Evolutionary conservation across 805 yeast genomes (phyloP), one percentile per base, ranked within the genome.

Genomic region (Sugiyamaella lignohabitans): DNA sequence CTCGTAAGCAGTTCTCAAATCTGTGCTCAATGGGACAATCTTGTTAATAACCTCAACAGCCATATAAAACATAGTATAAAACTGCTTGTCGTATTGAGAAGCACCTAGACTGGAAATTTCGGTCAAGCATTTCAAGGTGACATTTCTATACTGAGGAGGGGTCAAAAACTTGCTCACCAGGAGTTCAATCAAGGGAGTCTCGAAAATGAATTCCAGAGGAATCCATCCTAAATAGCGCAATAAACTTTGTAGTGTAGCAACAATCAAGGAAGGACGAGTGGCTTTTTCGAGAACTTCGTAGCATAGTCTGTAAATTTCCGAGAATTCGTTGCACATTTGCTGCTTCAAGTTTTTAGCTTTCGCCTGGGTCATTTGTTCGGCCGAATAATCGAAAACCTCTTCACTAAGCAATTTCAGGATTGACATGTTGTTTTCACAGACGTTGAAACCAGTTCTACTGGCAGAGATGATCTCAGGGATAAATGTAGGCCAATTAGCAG

Each of bases 391-490:
- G 63, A 91, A 93, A 17, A 93, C 94, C 68, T 93, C 99, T 69
- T 93, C 99, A 44, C 94, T 82, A 57, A 93, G 75, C 54, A 93
- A 72, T 59, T 84, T 84, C 63, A 93, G 74, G 50, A 93, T 89
- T 52, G 82, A 80, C 98, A 93, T 91, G 68, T 93, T 93, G 70
- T 93, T 93, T 67, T 93, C 98, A 70, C 98, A 93, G 44, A 93
- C 96, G 59, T 88, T 91, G 65, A 85, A 79, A 19, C 93, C 82
- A 11, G 91, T 79, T 53, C 87, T 78, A 40, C 94, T 82, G 53
- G 95, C 82, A 50, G 75, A 78, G 40, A 91, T 93, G 47, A 93
- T 78, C 64, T 93, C 98, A 16, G 96, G 96, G 43, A 93, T 84
- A 60, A 93, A 93, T 59, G 83, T 85, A 17, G 98, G 98, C 99